Conservation (phyloP, 306 rosid genomes). For the Pyrus bretschneideri region DNA sequence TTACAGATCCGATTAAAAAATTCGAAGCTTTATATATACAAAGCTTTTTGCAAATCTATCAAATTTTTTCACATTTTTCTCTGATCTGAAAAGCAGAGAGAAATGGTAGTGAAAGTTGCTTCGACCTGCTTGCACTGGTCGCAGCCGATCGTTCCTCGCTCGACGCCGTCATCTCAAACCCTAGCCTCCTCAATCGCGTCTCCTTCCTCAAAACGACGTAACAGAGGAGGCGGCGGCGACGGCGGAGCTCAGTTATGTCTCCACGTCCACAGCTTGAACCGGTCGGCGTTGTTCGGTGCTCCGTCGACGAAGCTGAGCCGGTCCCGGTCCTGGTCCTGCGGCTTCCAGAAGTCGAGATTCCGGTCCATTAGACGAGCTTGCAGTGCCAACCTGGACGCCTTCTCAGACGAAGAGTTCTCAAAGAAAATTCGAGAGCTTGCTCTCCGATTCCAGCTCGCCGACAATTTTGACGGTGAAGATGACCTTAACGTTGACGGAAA, state of each 20-base stretch:
- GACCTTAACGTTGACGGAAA: background rate
- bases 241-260: constrained; percentile 30
- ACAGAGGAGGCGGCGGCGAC: constrained; percentile 16
- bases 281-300: constrained; percentile 36
- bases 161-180: constrained; percentile 55
- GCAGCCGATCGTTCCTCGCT: constrained; percentile 49
- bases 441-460: constrained; percentile 45
- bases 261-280: constrained; percentile 22
- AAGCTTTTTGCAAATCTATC: background rate
- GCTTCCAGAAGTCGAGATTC: constrained; percentile 1
- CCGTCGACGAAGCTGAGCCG: constrained; percentile 25
- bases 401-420: constrained; percentile 76
- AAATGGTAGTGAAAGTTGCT: constrained; percentile 55
- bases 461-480: background rate
- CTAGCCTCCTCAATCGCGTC: constrained; percentile 47
- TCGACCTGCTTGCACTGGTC: constrained; percentile 57
- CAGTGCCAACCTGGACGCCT: constrained; percentile 55
- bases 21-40: background rate
- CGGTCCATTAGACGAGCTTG: constrained; percentile 36
- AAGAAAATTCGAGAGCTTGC: constrained; percentile 69
- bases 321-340: constrained; percentile 44
- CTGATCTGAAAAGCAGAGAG: background rate
- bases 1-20: background rate
- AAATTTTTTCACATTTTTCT: background rate
- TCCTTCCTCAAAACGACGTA: constrained; percentile 41